Conservation (phyloP, 2,329 filamentous ascomycete species). For the Trichoderma pleuroti region DNA sequence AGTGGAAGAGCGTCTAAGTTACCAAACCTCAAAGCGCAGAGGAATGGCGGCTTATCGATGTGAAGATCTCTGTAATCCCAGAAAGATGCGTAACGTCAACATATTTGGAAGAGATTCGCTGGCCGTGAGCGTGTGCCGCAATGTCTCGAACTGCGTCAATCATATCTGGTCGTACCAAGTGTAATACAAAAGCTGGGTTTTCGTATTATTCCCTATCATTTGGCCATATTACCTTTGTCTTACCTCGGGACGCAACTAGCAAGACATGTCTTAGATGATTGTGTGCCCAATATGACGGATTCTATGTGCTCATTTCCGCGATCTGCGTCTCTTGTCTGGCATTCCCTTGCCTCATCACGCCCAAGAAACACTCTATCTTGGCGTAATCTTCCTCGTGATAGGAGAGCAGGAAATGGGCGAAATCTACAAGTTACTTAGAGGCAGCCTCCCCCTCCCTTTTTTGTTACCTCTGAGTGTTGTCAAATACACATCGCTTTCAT, state of each 20-base stretch:
- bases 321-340: background rate
- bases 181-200: background rate
- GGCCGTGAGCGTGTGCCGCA: background rate
- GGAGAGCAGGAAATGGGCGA: background rate
- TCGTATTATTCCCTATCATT: background rate
- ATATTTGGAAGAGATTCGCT: background rate
- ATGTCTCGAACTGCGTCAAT: background rate
- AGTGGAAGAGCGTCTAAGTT: rapidly evolving
- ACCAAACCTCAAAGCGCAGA: rapidly evolving
- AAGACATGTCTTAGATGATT: background rate
- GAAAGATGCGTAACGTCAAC: background rate
- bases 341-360: background rate
- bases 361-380: background rate
- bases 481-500: background rate
- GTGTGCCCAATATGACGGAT: background rate
- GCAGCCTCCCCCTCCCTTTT: background rate
- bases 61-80: rapidly evolving
- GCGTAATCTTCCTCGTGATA: background rate
- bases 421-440: background rate
- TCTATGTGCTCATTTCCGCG: background rate
- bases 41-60: rapidly evolving
- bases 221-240: background rate
- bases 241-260: background rate
- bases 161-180: background rate
- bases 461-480: background rate